A percentile compares a stretch with the other conserved stretches of the same genome.
Evolutionary conservation across 1,284 basidiomycete genomes (phyloP).

Genomic region (Papiliotrema flavescens): DNA sequence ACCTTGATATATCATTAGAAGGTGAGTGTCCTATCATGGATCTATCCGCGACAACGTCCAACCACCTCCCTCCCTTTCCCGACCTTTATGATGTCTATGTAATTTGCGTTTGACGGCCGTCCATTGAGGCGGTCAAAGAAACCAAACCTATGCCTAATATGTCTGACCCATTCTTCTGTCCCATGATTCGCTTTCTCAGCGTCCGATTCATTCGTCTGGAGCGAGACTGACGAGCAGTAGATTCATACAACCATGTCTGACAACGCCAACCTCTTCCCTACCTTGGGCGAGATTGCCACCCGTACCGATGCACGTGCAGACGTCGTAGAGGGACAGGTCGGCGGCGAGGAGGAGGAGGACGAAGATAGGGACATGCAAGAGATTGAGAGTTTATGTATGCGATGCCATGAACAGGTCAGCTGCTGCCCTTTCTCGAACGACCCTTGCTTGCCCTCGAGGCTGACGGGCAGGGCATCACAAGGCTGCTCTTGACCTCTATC

Average conservation of each 20-base stretch:
- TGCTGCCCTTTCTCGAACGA: background rate
- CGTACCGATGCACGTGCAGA: constrained; percentile 36
- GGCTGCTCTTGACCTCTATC: constrained; percentile 88
- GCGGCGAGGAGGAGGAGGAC: constrained; percentile 29
- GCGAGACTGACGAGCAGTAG: constrained; percentile 1
- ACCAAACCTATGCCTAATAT: constrained; percentile 43
- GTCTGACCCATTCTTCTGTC: constrained; percentile 30
- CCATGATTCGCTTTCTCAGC: too few species aligned
- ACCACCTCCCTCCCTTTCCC: too few species aligned
- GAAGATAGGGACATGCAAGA: constrained; percentile 66
- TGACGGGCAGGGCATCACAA: constrained; percentile 69
- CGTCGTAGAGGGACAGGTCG: constrained; percentile 17
- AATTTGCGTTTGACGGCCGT: constrained; percentile 48
- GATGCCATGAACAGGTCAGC: constrained; percentile 79
- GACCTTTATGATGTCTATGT: constrained; percentile 41
- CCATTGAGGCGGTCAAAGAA: constrained; percentile 28
- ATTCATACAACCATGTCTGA: constrained; percentile 8
- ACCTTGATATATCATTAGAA: too few species aligned
- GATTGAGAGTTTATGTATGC: constrained; percentile 92
- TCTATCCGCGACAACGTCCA: background rate
- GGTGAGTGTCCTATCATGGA: background rate
- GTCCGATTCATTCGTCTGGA: too few species aligned
- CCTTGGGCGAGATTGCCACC: constrained; percentile 43
- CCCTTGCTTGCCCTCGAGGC: background rate
- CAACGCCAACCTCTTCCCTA: constrained; percentile 42